Percentiles rank a stretch among this genome's conserved stretches.
Evolutionary conservation across 257 asterid species (phyloP).

Genomic region (Penstemon eatonii): DNA sequence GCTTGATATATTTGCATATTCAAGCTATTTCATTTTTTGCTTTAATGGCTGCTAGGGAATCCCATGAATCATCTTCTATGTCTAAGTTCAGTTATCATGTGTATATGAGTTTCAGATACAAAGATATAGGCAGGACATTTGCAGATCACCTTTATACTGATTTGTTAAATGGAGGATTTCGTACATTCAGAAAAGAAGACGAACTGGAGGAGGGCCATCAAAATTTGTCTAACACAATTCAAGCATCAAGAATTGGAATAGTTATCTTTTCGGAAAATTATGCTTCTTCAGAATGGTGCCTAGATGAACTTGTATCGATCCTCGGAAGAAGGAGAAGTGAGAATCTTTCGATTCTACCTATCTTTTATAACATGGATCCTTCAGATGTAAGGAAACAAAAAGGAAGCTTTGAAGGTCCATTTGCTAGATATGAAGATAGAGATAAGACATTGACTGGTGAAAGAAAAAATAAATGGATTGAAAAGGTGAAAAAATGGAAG

Average conservation of each 20-base stretch:
- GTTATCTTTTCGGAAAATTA: neutral
- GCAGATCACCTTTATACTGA: neutral
- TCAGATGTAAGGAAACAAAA: neutral
- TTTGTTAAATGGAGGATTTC: neutral
- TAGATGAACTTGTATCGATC: neutral
- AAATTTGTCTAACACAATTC: neutral
- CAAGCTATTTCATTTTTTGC: neutral
- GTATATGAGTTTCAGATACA: neutral
- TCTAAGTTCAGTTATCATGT: neutral
- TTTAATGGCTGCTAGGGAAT: neutral
- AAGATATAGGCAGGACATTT: constrained; percentile 2
- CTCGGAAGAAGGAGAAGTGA: neutral
- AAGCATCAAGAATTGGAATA: neutral
- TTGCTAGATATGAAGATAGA: neutral
- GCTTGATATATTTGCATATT: neutral
- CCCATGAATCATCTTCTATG: neutral
- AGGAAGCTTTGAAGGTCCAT: neutral
- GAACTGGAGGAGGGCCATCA: constrained; percentile 1
- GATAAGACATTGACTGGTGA: neutral
- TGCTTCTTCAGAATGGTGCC: neutral
- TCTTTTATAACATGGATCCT: neutral
- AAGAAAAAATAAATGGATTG: neutral
- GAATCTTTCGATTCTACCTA: neutral
- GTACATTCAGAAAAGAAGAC: neutral
- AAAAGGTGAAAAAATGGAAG: neutral